These are phyloP conservation scores for Grosmannia huntii DNA, from an alignment of 2,329 filamentous ascomycete genomes.

Conservation along the genomic window DNA sequence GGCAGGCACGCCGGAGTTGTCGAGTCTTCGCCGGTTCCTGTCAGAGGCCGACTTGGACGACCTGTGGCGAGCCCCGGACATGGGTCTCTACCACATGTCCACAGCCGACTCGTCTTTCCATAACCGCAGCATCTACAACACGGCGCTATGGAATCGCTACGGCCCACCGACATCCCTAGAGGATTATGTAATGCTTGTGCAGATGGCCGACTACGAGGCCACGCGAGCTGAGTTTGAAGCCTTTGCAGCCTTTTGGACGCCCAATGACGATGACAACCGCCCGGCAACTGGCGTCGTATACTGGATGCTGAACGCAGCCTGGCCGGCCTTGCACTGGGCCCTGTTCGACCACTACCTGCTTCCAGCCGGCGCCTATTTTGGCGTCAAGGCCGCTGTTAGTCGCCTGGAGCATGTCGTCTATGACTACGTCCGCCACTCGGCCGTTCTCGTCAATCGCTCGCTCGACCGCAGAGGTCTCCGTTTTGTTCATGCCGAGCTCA, in stretches of 20 bases:
- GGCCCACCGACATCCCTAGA: slow-evolving; percentile 37
- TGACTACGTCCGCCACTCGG: slow-evolving; percentile 31
- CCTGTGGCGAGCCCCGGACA: slow-evolving; percentile 41
- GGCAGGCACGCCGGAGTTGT: slow-evolving; percentile 46
- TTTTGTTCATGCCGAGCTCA: slow-evolving; percentile 33
- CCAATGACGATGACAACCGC: slow-evolving; percentile 14
- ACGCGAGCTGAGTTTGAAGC: slow-evolving; percentile 47
- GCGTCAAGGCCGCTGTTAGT: slow-evolving; percentile 30
- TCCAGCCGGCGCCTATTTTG: slow-evolving; percentile 45
- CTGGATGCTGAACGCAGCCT: slow-evolving; percentile 56
- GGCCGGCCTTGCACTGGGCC: slow-evolving; percentile 54
- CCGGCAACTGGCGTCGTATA: slow-evolving; percentile 50
- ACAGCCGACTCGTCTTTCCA: slow-evolving; percentile 41
- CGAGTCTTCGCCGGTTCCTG: slow-evolving; percentile 41
- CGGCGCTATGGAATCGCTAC: slow-evolving; percentile 37
- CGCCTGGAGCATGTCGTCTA: slow-evolving; percentile 41
- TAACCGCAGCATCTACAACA: slow-evolving; percentile 43
- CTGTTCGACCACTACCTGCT: slow-evolving; percentile 51
- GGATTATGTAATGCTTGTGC: slow-evolving; percentile 46
- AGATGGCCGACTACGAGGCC: slow-evolving; percentile 53
- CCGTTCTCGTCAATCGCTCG: slow-evolving; percentile 44
- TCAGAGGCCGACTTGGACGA: slow-evolving; percentile 34
- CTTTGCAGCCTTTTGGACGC: slow-evolving; percentile 36
- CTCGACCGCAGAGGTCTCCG: slow-evolving; percentile 25
- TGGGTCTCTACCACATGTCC: slow-evolving; percentile 47